Evolutionary conservation across 768 basidiomycete genomes (phyloP).

Genomic region (Boletus pseudo-olivaceus): DNA sequence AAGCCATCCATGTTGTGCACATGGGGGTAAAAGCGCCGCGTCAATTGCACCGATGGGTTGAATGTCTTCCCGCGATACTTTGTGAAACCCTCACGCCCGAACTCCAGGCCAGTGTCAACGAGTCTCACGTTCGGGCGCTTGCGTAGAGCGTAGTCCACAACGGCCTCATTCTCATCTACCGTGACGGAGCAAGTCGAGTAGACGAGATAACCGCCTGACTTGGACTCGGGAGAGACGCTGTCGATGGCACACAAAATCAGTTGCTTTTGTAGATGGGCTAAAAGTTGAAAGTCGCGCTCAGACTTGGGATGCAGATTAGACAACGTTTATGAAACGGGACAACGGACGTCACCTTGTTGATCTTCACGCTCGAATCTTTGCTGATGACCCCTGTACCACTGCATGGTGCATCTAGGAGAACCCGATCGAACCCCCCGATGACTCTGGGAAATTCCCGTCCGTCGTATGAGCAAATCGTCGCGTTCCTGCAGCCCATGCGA

Average conservation of each 20-base stretch:
- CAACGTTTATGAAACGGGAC: background rate
- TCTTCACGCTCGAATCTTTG: slow-evolving; percentile 96
- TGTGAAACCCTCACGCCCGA: slow-evolving; percentile 90
- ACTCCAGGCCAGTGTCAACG: slow-evolving; percentile 88
- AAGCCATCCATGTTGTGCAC: slow-evolving; percentile 99
- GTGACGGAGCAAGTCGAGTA: slow-evolving; percentile 99
- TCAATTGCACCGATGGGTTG: slow-evolving; percentile 71
- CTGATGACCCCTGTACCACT: slow-evolving; percentile 98
- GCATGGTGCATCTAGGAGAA: slow-evolving; percentile 94
- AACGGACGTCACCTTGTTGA: slow-evolving; percentile 76
- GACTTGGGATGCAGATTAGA: slow-evolving; percentile 47
- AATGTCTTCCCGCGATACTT: slow-evolving; percentile 90
- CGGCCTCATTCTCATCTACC: slow-evolving; percentile 97
- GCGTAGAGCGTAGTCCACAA: slow-evolving; percentile 94
- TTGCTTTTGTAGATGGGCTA: slow-evolving; percentile 98
- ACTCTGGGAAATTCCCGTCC: slow-evolving; percentile 98
- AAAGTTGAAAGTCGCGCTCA: slow-evolving; percentile 90
- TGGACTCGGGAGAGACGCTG: slow-evolving; percentile 84
- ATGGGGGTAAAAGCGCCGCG: slow-evolving; percentile 91
- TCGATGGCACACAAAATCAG: slow-evolving; percentile 97
- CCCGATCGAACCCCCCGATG: slow-evolving; percentile 98
- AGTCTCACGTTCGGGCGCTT: slow-evolving; percentile 92
- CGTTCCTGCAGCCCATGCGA: slow-evolving; percentile 96
- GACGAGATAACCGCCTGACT: slow-evolving; percentile 90
- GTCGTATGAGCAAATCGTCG: slow-evolving; percentile 95